phyloP scores from a whole-genome alignment of 192 early-diverging fungal genomes.

The Coemansia sp. region DNA sequence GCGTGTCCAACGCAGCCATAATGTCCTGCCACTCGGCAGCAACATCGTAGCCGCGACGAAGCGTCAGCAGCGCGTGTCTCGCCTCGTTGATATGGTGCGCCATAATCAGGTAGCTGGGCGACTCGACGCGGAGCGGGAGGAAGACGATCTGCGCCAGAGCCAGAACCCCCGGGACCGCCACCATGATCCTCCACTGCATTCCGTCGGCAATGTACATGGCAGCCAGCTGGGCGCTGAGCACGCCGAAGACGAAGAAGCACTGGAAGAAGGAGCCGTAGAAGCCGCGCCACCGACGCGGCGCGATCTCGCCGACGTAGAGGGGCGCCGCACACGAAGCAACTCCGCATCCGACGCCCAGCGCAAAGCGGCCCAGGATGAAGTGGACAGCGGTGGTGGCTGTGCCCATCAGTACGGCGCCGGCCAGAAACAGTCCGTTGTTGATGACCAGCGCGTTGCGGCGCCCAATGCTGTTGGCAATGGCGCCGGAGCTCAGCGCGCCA shows the following conservation, averaged over 20 bases:
- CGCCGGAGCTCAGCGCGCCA: constrained; percentile 61
- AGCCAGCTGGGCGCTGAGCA: constrained; percentile 65
- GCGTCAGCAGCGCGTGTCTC: constrained; percentile 59
- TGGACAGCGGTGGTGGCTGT: constrained; percentile 60
- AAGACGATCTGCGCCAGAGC: constrained; percentile 61
- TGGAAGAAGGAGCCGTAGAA: constrained; percentile 73
- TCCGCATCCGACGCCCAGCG: constrained; percentile 72
- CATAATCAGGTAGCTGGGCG: constrained; percentile 67
- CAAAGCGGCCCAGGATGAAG: constrained; percentile 71
- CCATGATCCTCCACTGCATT: constrained; percentile 68
- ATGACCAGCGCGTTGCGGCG: constrained; percentile 65
- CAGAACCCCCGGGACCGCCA: constrained; percentile 59
- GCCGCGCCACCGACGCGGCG: constrained; percentile 67
- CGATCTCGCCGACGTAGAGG: constrained; percentile 74
- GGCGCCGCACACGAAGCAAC: constrained; percentile 56
- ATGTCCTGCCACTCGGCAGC: constrained; percentile 62
- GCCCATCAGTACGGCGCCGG: constrained; percentile 65
- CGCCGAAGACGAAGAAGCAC: constrained; percentile 70
- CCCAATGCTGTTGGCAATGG: constrained; percentile 58
- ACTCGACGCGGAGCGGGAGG: constrained; percentile 66
- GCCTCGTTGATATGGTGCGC: constrained; percentile 62
- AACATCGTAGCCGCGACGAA: constrained; percentile 61
- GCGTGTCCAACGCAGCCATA: constrained; percentile 31
- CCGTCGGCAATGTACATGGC: constrained; percentile 55
- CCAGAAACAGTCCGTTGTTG: constrained; percentile 66